Conservation (phyloP, 2,329 filamentous ascomycete species). For the Fusarium mundagurra region DNA sequence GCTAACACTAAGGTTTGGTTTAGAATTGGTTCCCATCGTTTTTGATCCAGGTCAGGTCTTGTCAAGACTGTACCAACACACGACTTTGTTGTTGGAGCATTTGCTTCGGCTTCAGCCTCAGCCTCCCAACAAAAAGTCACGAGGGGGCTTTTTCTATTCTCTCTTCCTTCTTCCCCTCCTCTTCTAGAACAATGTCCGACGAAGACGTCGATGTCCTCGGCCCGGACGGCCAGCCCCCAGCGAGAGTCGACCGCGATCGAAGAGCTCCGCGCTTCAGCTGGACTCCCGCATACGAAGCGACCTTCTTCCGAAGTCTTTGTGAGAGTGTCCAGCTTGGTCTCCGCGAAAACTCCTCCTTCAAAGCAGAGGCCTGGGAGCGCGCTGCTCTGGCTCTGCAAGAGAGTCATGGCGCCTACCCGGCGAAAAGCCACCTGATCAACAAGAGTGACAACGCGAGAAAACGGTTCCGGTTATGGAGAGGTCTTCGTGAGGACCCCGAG, state of each 20-base stretch:
- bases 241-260: constrained; percentile 52
- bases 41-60: neutral
- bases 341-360: constrained; percentile 68
- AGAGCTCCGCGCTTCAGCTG: constrained; percentile 67
- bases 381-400: constrained; percentile 64
- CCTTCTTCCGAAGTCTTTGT: constrained; percentile 69
- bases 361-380: constrained; percentile 69
- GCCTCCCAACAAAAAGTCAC: neutral
- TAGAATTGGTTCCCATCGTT: neutral
- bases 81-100: constrained; percentile 25
- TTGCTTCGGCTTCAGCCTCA: constrained; percentile 34
- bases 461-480: constrained; percentile 69
- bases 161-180: neutral
- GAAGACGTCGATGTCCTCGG: constrained; percentile 52
- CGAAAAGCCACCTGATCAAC: constrained; percentile 70
- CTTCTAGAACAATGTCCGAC: constrained; percentile 48
- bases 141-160: constrained; percentile 7
- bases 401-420: constrained; percentile 65
- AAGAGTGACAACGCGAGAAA: constrained; percentile 72
- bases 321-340: constrained; percentile 67
- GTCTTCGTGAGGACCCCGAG: constrained; percentile 65
- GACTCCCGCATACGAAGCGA: constrained; percentile 67
- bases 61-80: constrained; percentile 8
- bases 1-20: constrained; percentile 14
- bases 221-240: constrained; percentile 47